Evolutionary conservation across 345 rosid species (phyloP).

Genomic region (Euphorbia peplus): DNA sequence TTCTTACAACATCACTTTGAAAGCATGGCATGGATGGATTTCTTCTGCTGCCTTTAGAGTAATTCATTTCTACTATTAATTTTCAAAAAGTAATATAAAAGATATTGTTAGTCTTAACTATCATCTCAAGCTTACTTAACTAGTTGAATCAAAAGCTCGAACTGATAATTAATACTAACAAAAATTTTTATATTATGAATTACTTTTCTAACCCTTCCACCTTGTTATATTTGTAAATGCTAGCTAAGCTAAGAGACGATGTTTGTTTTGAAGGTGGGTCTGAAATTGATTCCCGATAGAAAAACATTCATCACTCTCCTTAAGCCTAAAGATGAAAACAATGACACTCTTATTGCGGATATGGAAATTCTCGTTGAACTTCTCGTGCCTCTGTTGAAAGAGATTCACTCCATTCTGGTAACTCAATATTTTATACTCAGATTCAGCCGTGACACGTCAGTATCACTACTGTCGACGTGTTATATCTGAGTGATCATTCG

Average conservation of each 20-base stretch:
- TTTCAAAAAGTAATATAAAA: too few relatives aligned
- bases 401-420: slow-evolving; percentile 63
- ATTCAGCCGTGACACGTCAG: too few relatives aligned
- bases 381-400: slow-evolving; percentile 55
- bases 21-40: slow-evolving; percentile 95
- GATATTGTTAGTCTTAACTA: too few relatives aligned
- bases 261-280: slow-evolving; percentile 51
- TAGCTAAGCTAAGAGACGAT: background rate
- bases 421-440: slow-evolving; percentile 12
- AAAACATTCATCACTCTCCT: slow-evolving; percentile 57
- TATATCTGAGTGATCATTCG: too few relatives aligned
- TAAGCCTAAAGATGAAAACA: slow-evolving; percentile 47
- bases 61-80: background rate
- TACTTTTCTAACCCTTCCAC: too few relatives aligned
- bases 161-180: too few relatives aligned
- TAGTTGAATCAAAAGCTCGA: too few relatives aligned
- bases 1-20: slow-evolving; percentile 59
- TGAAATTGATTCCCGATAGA: slow-evolving; percentile 66
- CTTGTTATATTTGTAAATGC: too few relatives aligned
- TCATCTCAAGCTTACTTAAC: too few relatives aligned
- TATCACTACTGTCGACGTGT: too few relatives aligned
- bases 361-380: slow-evolving; percentile 51
- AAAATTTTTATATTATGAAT: too few relatives aligned
- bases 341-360: slow-evolving; percentile 51
- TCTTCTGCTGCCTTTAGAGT: slow-evolving; percentile 92